Conservation (phyloP, 768 basidiomycete genomes). For the Russula dissimulans region DNA sequence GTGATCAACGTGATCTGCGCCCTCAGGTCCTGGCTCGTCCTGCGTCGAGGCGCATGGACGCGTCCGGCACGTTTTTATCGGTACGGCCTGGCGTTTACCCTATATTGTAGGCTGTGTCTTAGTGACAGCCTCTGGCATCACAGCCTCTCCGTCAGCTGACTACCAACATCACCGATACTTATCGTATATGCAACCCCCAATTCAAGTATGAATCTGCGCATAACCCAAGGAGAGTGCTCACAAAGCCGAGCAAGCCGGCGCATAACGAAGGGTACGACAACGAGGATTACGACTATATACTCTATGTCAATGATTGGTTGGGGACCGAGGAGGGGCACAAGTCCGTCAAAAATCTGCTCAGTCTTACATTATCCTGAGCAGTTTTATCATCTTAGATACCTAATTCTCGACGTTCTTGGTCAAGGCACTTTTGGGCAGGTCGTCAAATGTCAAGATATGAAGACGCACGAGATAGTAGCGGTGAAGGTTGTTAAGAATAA, state of each 20-base stretch:
- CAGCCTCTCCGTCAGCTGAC: slow-evolving; percentile 67
- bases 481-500: slow-evolving; percentile 99
- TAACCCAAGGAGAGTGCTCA: slow-evolving; percentile 93
- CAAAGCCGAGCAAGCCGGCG: slow-evolving; percentile 91
- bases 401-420: slow-evolving; percentile 95
- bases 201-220: slow-evolving; percentile 93
- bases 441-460: slow-evolving; percentile 99
- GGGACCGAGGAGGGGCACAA: slow-evolving; percentile 93
- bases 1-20: slow-evolving; percentile 66
- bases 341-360: slow-evolving; percentile 38
- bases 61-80: slow-evolving; percentile 68
- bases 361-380: slow-evolving; percentile 11
- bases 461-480: slow-evolving; percentile 96
- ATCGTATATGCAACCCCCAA: slow-evolving; percentile 86
- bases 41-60: slow-evolving; percentile 64
- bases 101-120: neutral
- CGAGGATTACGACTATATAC: slow-evolving; percentile 97
- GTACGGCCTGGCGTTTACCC: slow-evolving; percentile 39
- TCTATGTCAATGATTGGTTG: slow-evolving; percentile 97
- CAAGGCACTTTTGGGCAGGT: slow-evolving; percentile 99
- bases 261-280: slow-evolving; percentile 99
- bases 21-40: slow-evolving; percentile 60
- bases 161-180: slow-evolving; percentile 81
- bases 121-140: slow-evolving; percentile 16
- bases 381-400: slow-evolving; percentile 48